Conservation (phyloP, 202 grass and related monocot genomes). For the Cymbopogon flexuosus region DNA sequence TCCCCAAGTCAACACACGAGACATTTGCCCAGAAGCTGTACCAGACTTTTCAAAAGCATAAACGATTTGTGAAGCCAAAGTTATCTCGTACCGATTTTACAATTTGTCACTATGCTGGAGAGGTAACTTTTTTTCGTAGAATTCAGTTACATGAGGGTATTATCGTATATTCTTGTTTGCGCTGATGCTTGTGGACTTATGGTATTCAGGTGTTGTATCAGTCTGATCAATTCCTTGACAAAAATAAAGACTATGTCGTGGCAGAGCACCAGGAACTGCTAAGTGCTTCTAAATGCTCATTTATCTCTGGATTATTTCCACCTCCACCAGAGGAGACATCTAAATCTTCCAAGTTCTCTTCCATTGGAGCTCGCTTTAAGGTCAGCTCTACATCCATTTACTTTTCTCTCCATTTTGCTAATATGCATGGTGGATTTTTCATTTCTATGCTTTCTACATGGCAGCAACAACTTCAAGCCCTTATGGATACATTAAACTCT, state of each 20-base stretch:
- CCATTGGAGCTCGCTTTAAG: conserved; percentile 97
- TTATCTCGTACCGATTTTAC: conserved; percentile 97
- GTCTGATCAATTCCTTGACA: conserved; percentile 93
- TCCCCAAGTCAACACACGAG: conserved; percentile 97
- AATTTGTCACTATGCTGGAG: conserved; percentile 88
- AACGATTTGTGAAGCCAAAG: conserved; percentile 91
- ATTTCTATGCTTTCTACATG: conserved; percentile 33
- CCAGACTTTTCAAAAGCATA: conserved; percentile 88
- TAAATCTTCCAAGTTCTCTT: conserved; percentile 97
- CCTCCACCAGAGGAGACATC: conserved; percentile 70
- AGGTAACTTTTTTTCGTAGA: conserved; percentile 49
- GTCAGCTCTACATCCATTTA: conserved; percentile 21
- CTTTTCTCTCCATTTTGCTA: conserved; percentile 7
- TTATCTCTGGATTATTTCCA: conserved; percentile 91
- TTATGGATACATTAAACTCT: conserved; percentile 98
- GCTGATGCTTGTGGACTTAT: conserved; percentile 20
- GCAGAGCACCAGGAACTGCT: conserved; percentile 96
- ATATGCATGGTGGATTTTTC: conserved; percentile 12
- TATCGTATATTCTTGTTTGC: conserved; percentile 3
- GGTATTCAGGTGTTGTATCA: conserved; percentile 72
- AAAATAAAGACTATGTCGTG: conserved; percentile 99
- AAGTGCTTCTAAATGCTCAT: conserved; percentile 84
- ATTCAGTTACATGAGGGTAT: conserved; percentile 12
- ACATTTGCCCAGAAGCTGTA: conserved; percentile 97
- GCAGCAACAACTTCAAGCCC: conserved; percentile 93